phyloP scores from a whole-genome alignment of 2,329 filamentous ascomycete genomes.

The Magnaporthales sp. region DNA sequence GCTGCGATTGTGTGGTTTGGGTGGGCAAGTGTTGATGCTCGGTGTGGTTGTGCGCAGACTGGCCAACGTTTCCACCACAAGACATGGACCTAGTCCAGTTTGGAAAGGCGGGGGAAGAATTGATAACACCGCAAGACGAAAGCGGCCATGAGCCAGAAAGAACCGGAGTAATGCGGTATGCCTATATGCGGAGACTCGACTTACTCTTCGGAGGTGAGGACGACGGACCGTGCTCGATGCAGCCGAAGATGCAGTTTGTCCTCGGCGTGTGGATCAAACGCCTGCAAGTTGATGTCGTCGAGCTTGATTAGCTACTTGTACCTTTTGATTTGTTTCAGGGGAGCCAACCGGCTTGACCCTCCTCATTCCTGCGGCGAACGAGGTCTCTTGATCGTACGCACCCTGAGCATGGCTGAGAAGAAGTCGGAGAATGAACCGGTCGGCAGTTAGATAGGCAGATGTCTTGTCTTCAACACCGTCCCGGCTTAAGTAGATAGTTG shows the following conservation, averaged over 20 bases:
- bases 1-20: neutral
- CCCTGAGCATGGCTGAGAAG: neutral
- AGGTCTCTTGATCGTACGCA: neutral
- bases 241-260: conserved; percentile 71
- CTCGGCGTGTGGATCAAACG: conserved; percentile 42
- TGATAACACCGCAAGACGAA: neutral
- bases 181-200: conserved; percentile 23
- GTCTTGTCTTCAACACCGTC: neutral
- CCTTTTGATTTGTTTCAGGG: neutral
- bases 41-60: neutral
- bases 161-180: neutral
- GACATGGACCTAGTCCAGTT: neutral
- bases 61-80: neutral
- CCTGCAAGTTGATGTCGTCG: conserved; percentile 13
- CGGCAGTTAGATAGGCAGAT: neutral
- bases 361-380: neutral
- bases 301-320: neutral
- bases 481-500: neutral
- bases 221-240: conserved; percentile 75
- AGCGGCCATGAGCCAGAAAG: neutral
- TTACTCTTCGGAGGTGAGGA: conserved; percentile 70
- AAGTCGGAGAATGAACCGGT: neutral
- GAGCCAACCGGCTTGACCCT: neutral
- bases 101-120: neutral
- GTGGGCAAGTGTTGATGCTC: too few species aligned